Conservation (phyloP, 2,329 filamentous ascomycete genomes). For the Colletotrichum magnum region DNA sequence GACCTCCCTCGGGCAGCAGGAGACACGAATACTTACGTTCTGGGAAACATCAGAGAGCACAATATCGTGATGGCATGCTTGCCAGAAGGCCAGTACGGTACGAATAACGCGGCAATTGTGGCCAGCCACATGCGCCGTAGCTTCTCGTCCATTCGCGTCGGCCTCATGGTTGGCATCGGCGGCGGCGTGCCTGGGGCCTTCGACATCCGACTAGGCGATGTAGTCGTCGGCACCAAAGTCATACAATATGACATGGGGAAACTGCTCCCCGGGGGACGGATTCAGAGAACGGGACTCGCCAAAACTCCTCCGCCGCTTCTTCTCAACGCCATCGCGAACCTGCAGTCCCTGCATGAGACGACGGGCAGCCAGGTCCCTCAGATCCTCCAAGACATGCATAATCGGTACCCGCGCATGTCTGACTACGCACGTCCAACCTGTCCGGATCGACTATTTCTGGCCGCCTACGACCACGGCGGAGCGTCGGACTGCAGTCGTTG, state of each 20-base stretch:
- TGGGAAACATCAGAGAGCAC: conserved; percentile 43
- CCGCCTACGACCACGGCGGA: neutral
- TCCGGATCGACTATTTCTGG: neutral
- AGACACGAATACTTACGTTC: conserved; percentile 45
- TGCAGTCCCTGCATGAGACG: conserved; percentile 12
- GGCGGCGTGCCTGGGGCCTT: conserved; percentile 41
- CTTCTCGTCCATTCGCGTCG: conserved; percentile 25
- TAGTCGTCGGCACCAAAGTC: conserved; percentile 45
- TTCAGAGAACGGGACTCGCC: conserved; percentile 17
- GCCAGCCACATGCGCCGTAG: conserved; percentile 36
- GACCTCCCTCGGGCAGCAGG: neutral
- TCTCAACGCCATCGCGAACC: conserved; percentile 28
- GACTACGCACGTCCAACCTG: neutral
- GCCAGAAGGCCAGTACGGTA: conserved; percentile 42
- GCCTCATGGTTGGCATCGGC: conserved; percentile 46
- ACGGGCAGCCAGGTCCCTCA: neutral
- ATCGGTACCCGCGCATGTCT: neutral
- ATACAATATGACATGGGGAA: conserved; percentile 48
- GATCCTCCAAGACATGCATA: neutral
- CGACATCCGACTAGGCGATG: conserved; percentile 46
- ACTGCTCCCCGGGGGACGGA: conserved; percentile 9
- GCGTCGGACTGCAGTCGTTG: neutral
- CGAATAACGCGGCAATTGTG: conserved; percentile 43
- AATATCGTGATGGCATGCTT: conserved; percentile 48
- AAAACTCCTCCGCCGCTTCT: neutral